Percentiles rank a stretch among this genome's conserved stretches.
phyloP scores from a whole-genome alignment of 2,329 filamentous ascomycete species.

The Dactylellina sp. region DNA sequence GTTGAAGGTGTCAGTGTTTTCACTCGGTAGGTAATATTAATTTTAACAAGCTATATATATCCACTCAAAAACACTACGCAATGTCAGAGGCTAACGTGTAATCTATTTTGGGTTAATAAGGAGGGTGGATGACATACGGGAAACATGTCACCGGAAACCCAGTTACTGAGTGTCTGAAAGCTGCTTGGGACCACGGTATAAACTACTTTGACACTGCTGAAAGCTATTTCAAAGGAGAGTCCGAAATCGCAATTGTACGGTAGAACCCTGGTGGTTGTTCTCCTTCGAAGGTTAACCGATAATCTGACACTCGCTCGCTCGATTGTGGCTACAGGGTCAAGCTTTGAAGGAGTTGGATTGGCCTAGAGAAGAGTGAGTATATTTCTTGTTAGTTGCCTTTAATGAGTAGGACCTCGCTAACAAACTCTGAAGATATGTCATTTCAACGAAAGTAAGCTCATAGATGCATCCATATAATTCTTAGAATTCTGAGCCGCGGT shows the following conservation, averaged over 20 bases:
- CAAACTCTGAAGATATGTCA: constrained; percentile 64
- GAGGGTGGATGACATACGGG: constrained; percentile 61
- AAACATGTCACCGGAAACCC: constrained; percentile 56
- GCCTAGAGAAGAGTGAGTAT: constrained; percentile 71
- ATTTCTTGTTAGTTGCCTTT: neutral
- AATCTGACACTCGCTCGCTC: constrained; percentile 66
- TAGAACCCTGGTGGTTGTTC: no score
- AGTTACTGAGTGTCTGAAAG: constrained; percentile 65
- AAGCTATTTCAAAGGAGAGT: constrained; percentile 71
- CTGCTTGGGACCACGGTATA: constrained; percentile 71
- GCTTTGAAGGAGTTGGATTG: constrained; percentile 72
- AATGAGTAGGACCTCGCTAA: neutral
- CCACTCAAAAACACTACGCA: no score
- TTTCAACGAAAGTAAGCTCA: constrained; percentile 70
- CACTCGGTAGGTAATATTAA: constrained; percentile 61
- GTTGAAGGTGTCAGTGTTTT: constrained; percentile 65
- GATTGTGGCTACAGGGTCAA: constrained; percentile 67
- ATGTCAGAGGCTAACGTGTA: no score
- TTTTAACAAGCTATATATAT: no score
- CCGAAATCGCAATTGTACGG: constrained; percentile 67
- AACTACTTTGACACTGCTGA: constrained; percentile 75
- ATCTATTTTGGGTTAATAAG: constrained; percentile 8
- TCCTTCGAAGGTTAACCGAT: neutral
- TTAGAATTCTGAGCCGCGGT: constrained; percentile 47
- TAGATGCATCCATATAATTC: no score